A percentile compares a stretch with the other conserved stretches of the same genome.
These are phyloP conservation scores for Dipteronia dyeriana DNA, from an alignment of 345 rosid species.

Conservation along the genomic window DNA sequence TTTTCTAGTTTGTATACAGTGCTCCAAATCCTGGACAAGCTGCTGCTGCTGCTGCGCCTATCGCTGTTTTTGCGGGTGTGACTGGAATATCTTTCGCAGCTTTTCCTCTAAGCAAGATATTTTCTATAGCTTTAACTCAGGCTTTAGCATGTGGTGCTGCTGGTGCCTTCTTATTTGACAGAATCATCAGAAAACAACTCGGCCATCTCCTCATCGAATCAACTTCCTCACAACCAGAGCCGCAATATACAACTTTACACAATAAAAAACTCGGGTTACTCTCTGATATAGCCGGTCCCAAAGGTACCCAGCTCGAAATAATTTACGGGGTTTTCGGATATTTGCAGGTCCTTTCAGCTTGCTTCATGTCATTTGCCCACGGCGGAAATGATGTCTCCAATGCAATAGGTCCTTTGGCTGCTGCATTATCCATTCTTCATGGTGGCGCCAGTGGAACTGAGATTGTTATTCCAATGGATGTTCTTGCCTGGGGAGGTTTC, in stretches of 20 bases:
- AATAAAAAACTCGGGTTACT: conserved; percentile 69
- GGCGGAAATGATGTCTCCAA: conserved; percentile 97
- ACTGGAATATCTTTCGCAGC: conserved; percentile 86
- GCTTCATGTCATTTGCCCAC: conserved; percentile 98
- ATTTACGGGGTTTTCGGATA: conserved; percentile 92
- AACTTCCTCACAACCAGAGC: conserved; percentile 34
- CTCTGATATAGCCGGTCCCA: conserved; percentile 91
- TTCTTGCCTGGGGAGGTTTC: conserved; percentile 98
- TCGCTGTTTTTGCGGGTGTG: conserved; percentile 77
- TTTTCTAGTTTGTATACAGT: conserved; percentile 84
- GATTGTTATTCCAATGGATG: conserved; percentile 75
- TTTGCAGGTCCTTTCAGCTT: conserved; percentile 94
- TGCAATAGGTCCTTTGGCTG: conserved; percentile 95
- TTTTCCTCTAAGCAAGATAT: conserved; percentile 72
- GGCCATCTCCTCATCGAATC: conserved; percentile 79
- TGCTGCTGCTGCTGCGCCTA: conserved; percentile 82
- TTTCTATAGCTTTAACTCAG: conserved; percentile 61
- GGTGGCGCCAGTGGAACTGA: conserved; percentile 61
- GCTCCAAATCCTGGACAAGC: conserved; percentile 97
- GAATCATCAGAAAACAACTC: conserved; percentile 71
- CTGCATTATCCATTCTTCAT: conserved; percentile 80
- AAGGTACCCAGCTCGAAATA: conserved; percentile 81
- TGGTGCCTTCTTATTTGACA: conserved; percentile 71
- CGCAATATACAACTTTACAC: conserved; percentile 32
- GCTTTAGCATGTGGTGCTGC: conserved; percentile 79